Evolutionary conservation across 306 rosid species (phyloP).

Genomic region (Rosa chinensis): DNA sequence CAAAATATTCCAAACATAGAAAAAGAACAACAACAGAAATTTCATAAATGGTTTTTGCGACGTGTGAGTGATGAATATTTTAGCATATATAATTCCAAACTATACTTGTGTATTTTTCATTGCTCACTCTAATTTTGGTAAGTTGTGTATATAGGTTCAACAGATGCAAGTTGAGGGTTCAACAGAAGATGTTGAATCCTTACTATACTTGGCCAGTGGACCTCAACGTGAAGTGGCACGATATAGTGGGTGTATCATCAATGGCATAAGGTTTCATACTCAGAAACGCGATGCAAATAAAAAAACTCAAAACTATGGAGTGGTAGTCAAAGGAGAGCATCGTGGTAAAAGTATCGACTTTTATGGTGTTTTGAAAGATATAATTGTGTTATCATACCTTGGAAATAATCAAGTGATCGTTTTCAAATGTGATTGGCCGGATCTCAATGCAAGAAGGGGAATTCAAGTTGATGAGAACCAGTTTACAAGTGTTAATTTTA

Average conservation of each 20-base stretch:
- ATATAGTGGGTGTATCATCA: no score
- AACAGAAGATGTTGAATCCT: no score
- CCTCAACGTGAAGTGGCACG: no score
- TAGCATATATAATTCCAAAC: background rate
- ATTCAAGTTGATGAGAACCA: background rate
- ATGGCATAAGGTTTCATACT: background rate
- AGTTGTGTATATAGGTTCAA: background rate
- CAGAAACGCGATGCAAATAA: background rate
- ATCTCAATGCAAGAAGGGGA: background rate
- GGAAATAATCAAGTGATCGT: background rate
- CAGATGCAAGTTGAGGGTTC: no score
- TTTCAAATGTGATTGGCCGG: conserved; percentile 8
- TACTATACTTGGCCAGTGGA: no score
- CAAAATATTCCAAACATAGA: background rate
- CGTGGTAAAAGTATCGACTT: background rate
- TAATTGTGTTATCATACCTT: background rate
- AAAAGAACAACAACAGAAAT: background rate
- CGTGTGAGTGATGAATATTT: background rate
- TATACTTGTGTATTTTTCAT: no score
- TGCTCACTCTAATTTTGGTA: background rate
- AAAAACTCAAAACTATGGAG: background rate
- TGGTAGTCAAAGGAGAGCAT: background rate
- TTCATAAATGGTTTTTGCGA: background rate
- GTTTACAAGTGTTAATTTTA: background rate
- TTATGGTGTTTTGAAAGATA: background rate